Conservation (phyloP, 202 grass and related monocot genomes). For the Carex arenaria region DNA sequence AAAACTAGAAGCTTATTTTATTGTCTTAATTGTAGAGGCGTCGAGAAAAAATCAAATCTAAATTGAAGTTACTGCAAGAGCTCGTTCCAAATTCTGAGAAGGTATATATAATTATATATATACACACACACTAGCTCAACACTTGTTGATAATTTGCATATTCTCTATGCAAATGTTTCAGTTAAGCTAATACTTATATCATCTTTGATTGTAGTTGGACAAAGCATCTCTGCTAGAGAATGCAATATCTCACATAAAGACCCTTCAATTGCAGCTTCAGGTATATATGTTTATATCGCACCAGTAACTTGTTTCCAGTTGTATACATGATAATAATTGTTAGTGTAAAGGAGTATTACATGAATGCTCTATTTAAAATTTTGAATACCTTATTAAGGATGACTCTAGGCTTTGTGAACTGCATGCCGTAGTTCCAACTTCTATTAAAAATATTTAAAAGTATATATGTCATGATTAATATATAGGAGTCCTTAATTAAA, state of each 20-base stretch:
- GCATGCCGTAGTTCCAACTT: too few species aligned
- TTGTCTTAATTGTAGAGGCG: background rate
- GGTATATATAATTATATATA: background rate
- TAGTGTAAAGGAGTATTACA: too few species aligned
- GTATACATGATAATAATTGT: too few species aligned
- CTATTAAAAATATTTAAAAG: too few species aligned
- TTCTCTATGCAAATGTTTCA: background rate
- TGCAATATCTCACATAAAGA: slow-evolving; percentile 3
- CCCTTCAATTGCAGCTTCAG: slow-evolving; percentile 3
- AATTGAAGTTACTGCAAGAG: background rate
- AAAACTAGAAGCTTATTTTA: background rate
- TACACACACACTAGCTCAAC: too few species aligned
- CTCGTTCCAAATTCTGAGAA: slow-evolving; percentile 11
- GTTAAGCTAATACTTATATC: background rate
- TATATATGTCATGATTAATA: too few species aligned
- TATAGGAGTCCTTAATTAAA: too few species aligned
- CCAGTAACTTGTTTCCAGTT: too few species aligned
- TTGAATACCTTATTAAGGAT: too few species aligned
- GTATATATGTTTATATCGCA: background rate
- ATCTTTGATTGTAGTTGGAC: background rate
- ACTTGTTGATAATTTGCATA: background rate
- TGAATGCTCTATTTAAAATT: too few species aligned
- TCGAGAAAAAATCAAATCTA: background rate
- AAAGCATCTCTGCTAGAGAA: slow-evolving; percentile 6
- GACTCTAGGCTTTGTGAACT: too few species aligned